These are phyloP conservation scores for Diplodia scrobiculata DNA, from an alignment of 2,329 filamentous ascomycete genomes.

Conservation along the genomic window DNA sequence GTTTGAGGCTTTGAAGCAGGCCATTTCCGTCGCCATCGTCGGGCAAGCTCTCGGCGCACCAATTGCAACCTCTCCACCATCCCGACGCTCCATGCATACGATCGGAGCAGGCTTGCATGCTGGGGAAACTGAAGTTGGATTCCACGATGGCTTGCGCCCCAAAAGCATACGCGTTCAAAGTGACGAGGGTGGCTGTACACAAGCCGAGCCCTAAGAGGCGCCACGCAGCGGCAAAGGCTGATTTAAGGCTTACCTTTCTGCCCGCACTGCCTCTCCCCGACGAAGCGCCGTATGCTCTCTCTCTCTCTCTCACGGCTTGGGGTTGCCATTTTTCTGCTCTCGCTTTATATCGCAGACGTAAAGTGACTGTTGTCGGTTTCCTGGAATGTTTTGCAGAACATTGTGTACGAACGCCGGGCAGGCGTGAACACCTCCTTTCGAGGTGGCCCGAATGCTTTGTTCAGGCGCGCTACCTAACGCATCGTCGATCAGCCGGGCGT, in stretches of 20 bases:
- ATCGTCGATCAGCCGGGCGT: not conserved
- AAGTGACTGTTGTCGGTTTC: not conserved
- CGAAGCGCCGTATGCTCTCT: not conserved
- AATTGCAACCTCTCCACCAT: not conserved
- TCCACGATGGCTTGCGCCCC: not conserved
- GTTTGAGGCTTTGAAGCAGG: not conserved
- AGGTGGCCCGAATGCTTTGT: not conserved
- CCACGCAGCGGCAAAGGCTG: not conserved
- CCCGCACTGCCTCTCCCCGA: not conserved
- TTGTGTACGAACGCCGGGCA: not conserved
- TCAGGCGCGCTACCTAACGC: not conserved
- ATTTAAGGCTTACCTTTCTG: not conserved
- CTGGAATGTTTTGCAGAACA: not conserved
- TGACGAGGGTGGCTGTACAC: constrained; percentile 3
- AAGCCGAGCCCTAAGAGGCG: not conserved
- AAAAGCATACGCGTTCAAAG: not conserved
- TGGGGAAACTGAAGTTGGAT: not conserved
- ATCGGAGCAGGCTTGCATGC: too few species aligned
- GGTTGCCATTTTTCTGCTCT: not conserved
- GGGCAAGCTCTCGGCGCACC: not conserved
- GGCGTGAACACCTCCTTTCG: not conserved
- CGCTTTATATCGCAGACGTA: not conserved
- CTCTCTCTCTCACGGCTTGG: too few species aligned
- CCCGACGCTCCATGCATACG: not conserved
- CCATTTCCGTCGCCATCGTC: not conserved